Percentiles rank a stretch among this genome's conserved stretches.
Conservation (phyloP, 2,329 filamentous ascomycete species). For the Nannizzia gypsea region DNA sequence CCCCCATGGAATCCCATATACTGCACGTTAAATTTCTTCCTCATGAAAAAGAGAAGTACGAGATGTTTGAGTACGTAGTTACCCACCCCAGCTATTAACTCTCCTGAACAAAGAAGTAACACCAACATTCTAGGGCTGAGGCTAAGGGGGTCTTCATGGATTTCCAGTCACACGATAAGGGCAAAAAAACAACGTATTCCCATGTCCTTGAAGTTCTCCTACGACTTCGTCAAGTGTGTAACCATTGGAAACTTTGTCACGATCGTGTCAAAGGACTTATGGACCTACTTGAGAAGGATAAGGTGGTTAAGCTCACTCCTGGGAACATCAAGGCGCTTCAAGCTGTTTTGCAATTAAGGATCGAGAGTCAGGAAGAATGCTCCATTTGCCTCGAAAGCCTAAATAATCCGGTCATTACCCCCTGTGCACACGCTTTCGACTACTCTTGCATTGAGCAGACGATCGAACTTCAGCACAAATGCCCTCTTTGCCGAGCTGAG, state of each 20-base stretch:
- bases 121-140: conserved; percentile 42
- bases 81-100: conserved; percentile 6
- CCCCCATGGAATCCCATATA: conserved; percentile 64
- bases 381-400: conserved; percentile 66
- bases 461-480: conserved; percentile 64
- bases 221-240: conserved; percentile 73
- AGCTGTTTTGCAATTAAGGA: conserved; percentile 60
- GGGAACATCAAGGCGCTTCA: conserved; percentile 64
- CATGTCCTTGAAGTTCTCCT: conserved; percentile 70
- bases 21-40: conserved; percentile 61
- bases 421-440: conserved; percentile 74
- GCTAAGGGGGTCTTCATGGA: conserved; percentile 59
- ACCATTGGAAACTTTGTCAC: conserved; percentile 75
- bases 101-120: conserved; percentile 12
- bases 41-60: conserved; percentile 67
- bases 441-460: conserved; percentile 60
- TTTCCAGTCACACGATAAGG: conserved; percentile 41
- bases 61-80: conserved; percentile 51
- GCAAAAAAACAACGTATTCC: conserved; percentile 49
- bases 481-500: conserved; percentile 68
- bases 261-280: conserved; percentile 63
- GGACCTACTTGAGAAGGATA: conserved; percentile 53
- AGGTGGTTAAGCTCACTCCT: conserved; percentile 56
- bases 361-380: conserved; percentile 74
- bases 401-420: conserved; percentile 65